Evolutionary conservation across 495 filamentous ascomycete species (phyloP).

Genomic region (Penicillium coprophilum): DNA sequence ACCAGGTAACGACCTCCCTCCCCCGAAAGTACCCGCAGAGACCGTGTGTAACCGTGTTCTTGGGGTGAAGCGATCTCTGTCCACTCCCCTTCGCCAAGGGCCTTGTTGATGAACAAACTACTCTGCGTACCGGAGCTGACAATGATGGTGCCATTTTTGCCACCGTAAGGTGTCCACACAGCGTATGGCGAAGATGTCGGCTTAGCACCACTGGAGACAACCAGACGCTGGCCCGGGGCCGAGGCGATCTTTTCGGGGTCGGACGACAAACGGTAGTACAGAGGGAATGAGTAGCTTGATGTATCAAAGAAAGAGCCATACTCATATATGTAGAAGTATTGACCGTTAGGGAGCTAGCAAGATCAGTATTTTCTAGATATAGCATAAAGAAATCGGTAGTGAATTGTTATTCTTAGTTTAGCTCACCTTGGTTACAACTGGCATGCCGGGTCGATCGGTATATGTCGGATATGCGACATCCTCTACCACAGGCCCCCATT

Average conservation of each 20-base stretch:
- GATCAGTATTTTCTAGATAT: neutral
- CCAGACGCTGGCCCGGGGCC: conserved; percentile 42
- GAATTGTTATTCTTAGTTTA: neutral
- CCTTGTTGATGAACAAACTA: conserved; percentile 59
- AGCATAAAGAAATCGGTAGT: neutral
- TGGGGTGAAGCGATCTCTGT: conserved; percentile 49
- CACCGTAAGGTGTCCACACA: conserved; percentile 54
- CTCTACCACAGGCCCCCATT: conserved; percentile 58
- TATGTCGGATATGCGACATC: conserved; percentile 57
- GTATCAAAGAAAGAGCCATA: conserved; percentile 54
- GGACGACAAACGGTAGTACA: conserved; percentile 56
- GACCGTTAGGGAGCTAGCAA: conserved; percentile 53
- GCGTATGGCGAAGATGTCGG: conserved; percentile 58
- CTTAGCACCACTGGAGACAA: conserved; percentile 46
- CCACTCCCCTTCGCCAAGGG: conserved; percentile 58
- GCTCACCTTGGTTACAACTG: conserved; percentile 49
- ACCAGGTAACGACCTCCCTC: conserved; percentile 27
- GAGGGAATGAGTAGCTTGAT: conserved; percentile 48
- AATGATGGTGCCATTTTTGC: conserved; percentile 57
- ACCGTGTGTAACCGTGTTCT: conserved; percentile 49
- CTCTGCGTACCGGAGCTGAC: conserved; percentile 51
- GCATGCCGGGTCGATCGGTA: conserved; percentile 67
- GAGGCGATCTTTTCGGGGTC: conserved; percentile 54
- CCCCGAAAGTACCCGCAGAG: conserved; percentile 45
- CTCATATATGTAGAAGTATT: conserved; percentile 65